Evolutionary conservation across 2,329 filamentous ascomycete genomes (phyloP), one percentile per base, ranked within the genome.

Genomic region (Aureobasidium sp.): DNA sequence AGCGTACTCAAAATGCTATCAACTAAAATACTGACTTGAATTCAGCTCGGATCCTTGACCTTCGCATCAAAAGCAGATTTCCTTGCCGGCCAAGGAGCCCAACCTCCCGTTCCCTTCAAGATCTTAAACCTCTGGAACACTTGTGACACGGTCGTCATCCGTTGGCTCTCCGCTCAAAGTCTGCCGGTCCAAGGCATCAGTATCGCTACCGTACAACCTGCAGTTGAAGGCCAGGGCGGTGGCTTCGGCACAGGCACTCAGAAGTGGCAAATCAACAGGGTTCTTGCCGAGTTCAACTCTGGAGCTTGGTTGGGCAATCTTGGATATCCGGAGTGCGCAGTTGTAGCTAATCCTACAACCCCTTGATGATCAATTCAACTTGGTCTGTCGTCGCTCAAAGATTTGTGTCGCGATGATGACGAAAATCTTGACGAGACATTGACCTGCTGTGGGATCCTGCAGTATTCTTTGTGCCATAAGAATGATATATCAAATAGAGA

Each of bases 221-320:
- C 60, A 9, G 27, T 16, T 3, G 36, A 42, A 20, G 65, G 65
- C 20, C 31, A 55, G 25, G 45, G 50, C 25, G 54, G 63, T 43
- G 63, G 63, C 29, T 55, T 64, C 8, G 59, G 59, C n/a, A 40
- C 48, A 1, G 61, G 61, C 6, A 1, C 40, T 25, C 36, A 56
- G 13, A 71, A 67, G 15, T 76, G 72, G 71, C 66, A 75, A 48
- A 77, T 77, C 68, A 70, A 73, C 50, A 73, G 71, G 23, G 71
- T 77, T 42, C 76, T 75, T 70, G 73, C 71, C 2, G 75, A 77
- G 66, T 76, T 77, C 70, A 77, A 77, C 71, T 71, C 69, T 61
- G 75, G 75, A 50, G 73, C 72, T 40, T 76, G 75, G 75, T 69
- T 77, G 50, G 50, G 45, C 11, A 48, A 66, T 20, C 38, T 64